Percentiles rank a stretch among this genome's conserved stretches.
Evolutionary conservation across 2,329 filamentous ascomycete genomes (phyloP).

Genomic region (Pyrenochaeta sp.): DNA sequence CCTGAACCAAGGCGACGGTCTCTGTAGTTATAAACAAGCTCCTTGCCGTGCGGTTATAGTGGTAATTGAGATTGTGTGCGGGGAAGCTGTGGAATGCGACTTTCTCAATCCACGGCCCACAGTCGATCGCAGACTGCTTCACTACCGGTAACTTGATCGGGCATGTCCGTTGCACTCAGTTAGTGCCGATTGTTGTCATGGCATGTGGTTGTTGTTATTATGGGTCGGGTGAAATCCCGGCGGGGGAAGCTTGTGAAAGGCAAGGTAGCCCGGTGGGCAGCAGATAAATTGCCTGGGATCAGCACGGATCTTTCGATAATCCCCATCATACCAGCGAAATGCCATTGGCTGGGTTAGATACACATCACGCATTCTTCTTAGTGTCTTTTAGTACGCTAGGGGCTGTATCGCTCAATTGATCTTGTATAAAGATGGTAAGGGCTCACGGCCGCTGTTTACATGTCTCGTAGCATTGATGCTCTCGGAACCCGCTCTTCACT

Average conservation of each 20-base stretch:
- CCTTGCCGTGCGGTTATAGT: conserved; percentile 7
- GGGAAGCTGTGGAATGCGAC: conserved; percentile 24
- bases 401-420: too few relatives aligned
- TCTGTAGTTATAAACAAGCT: neutral
- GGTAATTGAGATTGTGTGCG: conserved; percentile 20
- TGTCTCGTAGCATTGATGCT: too few relatives aligned
- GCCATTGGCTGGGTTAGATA: neutral
- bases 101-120: conserved; percentile 26
- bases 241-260: conserved; percentile 17
- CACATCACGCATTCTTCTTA: too few relatives aligned
- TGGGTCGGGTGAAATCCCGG: conserved; percentile 16
- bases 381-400: too few relatives aligned
- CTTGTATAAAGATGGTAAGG: too few relatives aligned
- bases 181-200: conserved; percentile 27
- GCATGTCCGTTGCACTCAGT: conserved; percentile 19
- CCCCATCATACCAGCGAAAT: neutral
- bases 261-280: conserved; percentile 14
- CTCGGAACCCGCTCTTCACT: too few relatives aligned
- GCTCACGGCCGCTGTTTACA: too few relatives aligned
- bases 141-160: conserved; percentile 11
- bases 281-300: conserved; percentile 2
- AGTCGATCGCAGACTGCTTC: conserved; percentile 14
- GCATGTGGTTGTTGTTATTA: conserved; percentile 25
- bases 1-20: conserved; percentile 8
- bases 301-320: conserved; percentile 8